Base-by-base conservation (phyloP, 2,329 filamentous ascomycete genomes). In the Claviceps africana region DNA sequence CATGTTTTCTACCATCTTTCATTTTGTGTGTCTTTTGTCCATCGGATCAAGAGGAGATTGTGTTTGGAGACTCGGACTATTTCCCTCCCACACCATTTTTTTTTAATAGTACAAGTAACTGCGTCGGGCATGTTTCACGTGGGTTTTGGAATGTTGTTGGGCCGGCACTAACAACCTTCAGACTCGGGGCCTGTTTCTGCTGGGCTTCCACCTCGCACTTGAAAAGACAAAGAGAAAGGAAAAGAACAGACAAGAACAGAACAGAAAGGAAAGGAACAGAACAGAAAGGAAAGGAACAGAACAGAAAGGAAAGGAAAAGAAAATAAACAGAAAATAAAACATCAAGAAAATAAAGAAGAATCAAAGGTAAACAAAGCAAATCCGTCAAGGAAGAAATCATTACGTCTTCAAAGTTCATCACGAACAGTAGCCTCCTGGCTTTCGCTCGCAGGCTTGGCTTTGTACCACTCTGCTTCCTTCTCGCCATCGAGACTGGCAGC, bases 381-480 rank as follows among this genome's bases (percentile, higher is more conserved):
- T 25, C 25, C 25, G 5, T 25, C 25, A 25, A 5, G 5, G 17
- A 19, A 31, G 5, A 47, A 11, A 22, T 50, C 39, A 11, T 15
- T 28, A 6, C n/a, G 21, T 47, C 11, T 53, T 61, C 63, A 71
- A 51, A 69, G 59, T 61, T 70, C 66, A 35, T 70, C 68, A 54
- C 64, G 67, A 47, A 59, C 62, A 15, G 72, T 77, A 30, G 80
- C 79, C 61, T 82, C 79, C 57, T 79, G 77, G 54, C 73, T 73
- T 59, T 83, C 80, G 58, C 79, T 83, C 2, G 77, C 81, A 35
- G 81, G 81, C 70, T 82, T 82, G 43, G 79, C 75, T 59, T 73
- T 69, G 57, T 68, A 70, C 57, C 71, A 70, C 60, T 78, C 75
- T 15, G 74, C 70, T 63, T 79, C 79, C 60, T 74, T 77, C 65